phyloP scores from a whole-genome alignment of 2,329 filamentous ascomycete species.

The Diaporthe amygdali region DNA sequence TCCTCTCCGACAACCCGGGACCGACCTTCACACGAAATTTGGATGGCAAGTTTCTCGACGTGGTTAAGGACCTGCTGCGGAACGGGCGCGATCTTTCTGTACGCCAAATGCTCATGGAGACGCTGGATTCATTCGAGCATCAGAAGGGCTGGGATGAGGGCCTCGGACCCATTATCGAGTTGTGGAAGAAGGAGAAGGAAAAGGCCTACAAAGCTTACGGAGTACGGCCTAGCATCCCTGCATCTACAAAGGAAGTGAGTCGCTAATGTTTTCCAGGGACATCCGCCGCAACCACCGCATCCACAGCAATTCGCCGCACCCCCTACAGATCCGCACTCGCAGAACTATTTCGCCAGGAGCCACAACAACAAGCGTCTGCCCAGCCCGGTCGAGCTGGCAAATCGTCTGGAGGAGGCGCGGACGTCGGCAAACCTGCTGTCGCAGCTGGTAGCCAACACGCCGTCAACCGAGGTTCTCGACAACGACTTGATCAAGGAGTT shows the following conservation, averaged over 20 bases:
- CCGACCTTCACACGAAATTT: slow-evolving; percentile 89
- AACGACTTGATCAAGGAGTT: slow-evolving; percentile 97
- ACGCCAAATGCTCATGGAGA: slow-evolving; percentile 86
- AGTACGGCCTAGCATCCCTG: slow-evolving; percentile 40
- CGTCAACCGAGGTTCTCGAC: slow-evolving; percentile 72
- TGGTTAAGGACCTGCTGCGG: slow-evolving; percentile 76
- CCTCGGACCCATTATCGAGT: slow-evolving; percentile 71
- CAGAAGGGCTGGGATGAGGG: slow-evolving; percentile 78
- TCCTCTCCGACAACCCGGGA: slow-evolving; percentile 90
- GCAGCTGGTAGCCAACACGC: slow-evolving; percentile 88
- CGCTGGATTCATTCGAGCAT: slow-evolving; percentile 76
- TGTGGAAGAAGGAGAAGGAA: slow-evolving; percentile 91
- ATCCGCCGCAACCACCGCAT: slow-evolving; percentile 31
- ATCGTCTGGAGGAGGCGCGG: slow-evolving; percentile 85
- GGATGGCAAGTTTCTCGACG: slow-evolving; percentile 81
- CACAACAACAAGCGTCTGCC: slow-evolving; percentile 62
- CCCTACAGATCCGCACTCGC: slow-evolving; percentile 47
- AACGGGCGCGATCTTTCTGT: slow-evolving; percentile 76
- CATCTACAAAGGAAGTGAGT: slow-evolving; percentile 16
- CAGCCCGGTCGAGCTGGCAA: slow-evolving; percentile 75
- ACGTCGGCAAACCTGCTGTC: slow-evolving; percentile 92
- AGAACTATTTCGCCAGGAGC: slow-evolving; percentile 63
- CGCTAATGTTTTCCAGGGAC: slow-evolving; percentile 29
- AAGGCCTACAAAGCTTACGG: slow-evolving; percentile 59
- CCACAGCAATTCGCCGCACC: slow-evolving; percentile 49